Conservation (phyloP, 768 basidiomycete genomes). For the Suillus spraguei region DNA sequence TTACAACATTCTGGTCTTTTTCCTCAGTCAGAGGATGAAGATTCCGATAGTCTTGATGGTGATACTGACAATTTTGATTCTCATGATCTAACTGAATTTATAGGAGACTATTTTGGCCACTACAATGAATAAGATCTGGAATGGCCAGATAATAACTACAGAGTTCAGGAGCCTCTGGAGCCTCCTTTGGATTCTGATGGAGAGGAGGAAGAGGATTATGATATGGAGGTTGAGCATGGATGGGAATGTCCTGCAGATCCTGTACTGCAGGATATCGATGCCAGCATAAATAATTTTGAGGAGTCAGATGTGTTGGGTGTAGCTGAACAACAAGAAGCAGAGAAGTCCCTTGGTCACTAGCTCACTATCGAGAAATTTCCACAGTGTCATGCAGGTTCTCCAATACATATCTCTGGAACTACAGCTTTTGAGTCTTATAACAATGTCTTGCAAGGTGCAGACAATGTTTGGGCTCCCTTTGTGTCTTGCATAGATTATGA, state of each 20-base stretch:
- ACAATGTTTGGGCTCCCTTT: constrained; percentile 34
- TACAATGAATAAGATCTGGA: constrained; percentile 3
- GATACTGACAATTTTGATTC: not conserved
- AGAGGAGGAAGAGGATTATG: not conserved
- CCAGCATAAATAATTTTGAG: not conserved
- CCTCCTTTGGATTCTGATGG: not conserved
- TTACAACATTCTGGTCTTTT: not conserved
- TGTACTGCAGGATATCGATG: not conserved
- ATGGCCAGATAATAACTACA: not conserved
- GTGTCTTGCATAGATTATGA: constrained; percentile 39
- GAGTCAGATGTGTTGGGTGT: not conserved
- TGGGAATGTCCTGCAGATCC: not conserved
- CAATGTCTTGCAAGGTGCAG: not conserved
- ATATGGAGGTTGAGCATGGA: not conserved
- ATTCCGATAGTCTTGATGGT: not conserved
- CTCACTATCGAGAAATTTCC: not conserved
- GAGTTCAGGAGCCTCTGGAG: too few relatives aligned
- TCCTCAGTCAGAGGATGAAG: not conserved
- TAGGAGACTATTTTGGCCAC: constrained; percentile 3
- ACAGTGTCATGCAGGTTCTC: not conserved
- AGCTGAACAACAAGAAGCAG: not conserved
- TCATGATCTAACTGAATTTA: not conserved
- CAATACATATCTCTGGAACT: not conserved
- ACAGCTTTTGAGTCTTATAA: constrained; percentile 1
- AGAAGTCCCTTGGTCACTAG: not conserved